Conservation (phyloP, 1,284 basidiomycete genomes). For the Cystobasidium slooffiae region DNA sequence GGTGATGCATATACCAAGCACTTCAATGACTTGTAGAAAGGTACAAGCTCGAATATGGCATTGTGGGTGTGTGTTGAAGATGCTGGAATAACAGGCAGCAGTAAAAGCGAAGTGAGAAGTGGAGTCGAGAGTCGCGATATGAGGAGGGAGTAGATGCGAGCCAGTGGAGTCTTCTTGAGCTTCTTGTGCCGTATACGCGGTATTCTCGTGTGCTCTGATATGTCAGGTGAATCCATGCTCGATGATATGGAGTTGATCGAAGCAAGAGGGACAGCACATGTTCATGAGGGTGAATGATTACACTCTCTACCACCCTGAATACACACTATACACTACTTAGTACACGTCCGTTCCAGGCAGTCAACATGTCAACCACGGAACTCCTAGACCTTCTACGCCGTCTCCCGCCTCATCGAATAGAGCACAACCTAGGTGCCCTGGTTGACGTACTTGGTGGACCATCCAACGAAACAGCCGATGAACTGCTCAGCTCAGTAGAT, state of each 20-base stretch:
- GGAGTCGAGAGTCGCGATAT: constrained; percentile 6
- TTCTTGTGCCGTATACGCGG: not conserved
- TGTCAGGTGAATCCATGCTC: not conserved
- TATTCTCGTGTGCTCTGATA: not conserved
- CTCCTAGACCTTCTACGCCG: constrained; percentile 82
- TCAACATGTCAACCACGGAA: constrained; percentile 23
- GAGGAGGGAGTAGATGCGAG: constrained; percentile 13
- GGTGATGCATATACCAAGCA: not conserved
- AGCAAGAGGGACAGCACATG: not conserved
- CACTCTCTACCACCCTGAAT: not conserved
- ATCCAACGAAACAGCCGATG: constrained; percentile 78
- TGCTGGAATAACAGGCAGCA: constrained; percentile 31
- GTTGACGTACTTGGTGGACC: constrained; percentile 64
- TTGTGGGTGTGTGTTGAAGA: not conserved
- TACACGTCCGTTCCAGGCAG: not conserved
- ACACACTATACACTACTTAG: not conserved
- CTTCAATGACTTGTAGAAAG: constrained; percentile 12
- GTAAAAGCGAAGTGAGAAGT: constrained; percentile 14
- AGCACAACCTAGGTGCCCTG: constrained; percentile 83
- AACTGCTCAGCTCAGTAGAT: constrained; percentile 92
- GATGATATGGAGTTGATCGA: constrained; percentile 1
- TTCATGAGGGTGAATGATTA: not conserved
- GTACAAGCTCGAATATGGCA: constrained; percentile 20
- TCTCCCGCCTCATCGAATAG: constrained; percentile 86
- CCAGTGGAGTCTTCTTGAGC: not conserved